Evolutionary conservation across 2,329 filamentous ascomycete species (phyloP).

Genomic region (Ophiosphaerella herpotricha): DNA sequence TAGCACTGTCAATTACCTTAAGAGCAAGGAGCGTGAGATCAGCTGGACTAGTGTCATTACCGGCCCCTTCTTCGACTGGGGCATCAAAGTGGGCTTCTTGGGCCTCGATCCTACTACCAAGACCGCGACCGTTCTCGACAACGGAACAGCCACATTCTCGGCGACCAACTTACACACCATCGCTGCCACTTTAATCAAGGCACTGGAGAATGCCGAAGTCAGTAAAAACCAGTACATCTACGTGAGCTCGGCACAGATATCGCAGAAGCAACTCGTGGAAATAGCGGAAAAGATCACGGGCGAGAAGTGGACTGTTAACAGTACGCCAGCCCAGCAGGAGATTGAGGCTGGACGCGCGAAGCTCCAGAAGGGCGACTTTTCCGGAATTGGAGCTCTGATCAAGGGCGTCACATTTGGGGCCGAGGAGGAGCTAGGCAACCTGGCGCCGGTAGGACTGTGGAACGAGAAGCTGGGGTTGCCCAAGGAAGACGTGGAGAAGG

Average conservation of each 20-base stretch:
- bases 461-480: constrained; percentile 50
- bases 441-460: constrained; percentile 32
- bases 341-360: constrained; percentile 39
- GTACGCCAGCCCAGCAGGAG: constrained; percentile 39
- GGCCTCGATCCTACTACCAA: constrained; percentile 57
- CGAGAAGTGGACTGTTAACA: constrained; percentile 56
- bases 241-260: constrained; percentile 61
- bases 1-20: constrained; percentile 57
- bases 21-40: constrained; percentile 53
- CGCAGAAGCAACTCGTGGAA: constrained; percentile 62
- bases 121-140: constrained; percentile 61
- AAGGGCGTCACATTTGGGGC: constrained; percentile 20
- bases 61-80: constrained; percentile 56
- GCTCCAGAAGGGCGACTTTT: constrained; percentile 43
- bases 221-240: constrained; percentile 64
- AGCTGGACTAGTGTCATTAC: constrained; percentile 59
- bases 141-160: constrained; percentile 58
- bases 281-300: constrained; percentile 59
- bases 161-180: constrained; percentile 58
- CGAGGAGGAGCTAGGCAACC: constrained; percentile 27
- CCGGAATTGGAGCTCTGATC: constrained; percentile 27
- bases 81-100: constrained; percentile 55
- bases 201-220: constrained; percentile 55
- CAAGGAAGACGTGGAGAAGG: constrained; percentile 47
- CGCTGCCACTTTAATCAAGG: constrained; percentile 56